Percentiles rank a stretch among this genome's conserved stretches.
Evolutionary conservation across 352 stramenopile genomes (phyloP).

Genomic region (Albugo laibachii): DNA sequence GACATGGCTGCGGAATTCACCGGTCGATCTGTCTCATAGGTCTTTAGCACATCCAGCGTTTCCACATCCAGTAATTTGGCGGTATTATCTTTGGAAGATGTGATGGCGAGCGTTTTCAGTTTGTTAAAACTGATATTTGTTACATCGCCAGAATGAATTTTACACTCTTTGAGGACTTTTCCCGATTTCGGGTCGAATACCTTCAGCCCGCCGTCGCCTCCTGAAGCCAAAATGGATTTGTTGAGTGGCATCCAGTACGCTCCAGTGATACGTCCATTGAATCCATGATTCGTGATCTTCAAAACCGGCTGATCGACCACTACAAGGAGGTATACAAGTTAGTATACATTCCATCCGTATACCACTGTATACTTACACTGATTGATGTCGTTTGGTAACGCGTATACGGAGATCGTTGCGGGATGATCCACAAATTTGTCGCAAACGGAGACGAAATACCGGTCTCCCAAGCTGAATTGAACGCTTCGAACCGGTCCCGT

Average conservation of each 20-base stretch:
- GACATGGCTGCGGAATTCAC: constrained; percentile 98
- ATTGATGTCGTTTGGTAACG: constrained; percentile 36
- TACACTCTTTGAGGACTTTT: constrained; percentile 50
- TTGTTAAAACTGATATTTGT: constrained; percentile 92
- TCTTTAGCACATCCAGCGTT: constrained; percentile 92
- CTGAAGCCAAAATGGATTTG: constrained; percentile 74
- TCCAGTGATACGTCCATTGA: constrained; percentile 60
- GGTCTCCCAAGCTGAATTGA: constrained; percentile 74
- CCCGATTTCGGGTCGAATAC: constrained; percentile 61
- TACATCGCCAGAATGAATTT: constrained; percentile 92
- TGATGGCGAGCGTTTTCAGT: constrained; percentile 93
- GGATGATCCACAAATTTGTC: constrained; percentile 74
- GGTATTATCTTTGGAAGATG: constrained; percentile 93
- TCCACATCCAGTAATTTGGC: constrained; percentile 92
- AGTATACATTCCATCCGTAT: background rate
- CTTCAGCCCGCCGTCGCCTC: constrained; percentile 60
- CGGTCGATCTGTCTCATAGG: constrained; percentile 95
- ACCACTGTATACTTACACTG: constrained; percentile 22
- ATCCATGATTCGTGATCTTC: constrained; percentile 58
- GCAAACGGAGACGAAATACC: constrained; percentile 62
- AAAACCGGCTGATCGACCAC: constrained; percentile 37
- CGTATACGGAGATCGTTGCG: constrained; percentile 60
- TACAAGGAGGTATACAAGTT: constrained; percentile 2
- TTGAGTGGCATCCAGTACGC: constrained; percentile 76
- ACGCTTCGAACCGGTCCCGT: constrained; percentile 65